Evolutionary conservation across 257 asterid genomes (phyloP), one percentile per base, ranked within the genome.

Genomic region (Scutellaria baicalensis): DNA sequence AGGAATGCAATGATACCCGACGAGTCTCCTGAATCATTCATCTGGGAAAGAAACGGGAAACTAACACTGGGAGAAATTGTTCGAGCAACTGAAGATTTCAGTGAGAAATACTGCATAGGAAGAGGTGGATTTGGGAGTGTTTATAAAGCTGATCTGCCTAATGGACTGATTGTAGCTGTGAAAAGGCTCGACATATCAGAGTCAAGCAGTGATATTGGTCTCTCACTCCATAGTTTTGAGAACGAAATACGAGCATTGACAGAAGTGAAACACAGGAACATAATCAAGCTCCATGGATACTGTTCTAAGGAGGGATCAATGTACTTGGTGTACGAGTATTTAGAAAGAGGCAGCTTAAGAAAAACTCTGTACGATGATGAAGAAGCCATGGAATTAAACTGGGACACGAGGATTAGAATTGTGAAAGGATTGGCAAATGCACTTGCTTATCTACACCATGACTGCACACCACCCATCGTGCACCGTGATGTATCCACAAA

Each of bases 381-480:
- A 52, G 86, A 82, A 78, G 89, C 85, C 65, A 1, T 57, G 13
- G 80, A 89, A 47, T 67, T 91, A 35, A 75, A 66, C 75, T 93
- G 97, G 98, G 74, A 68, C 6, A 71, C 75, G 16, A 84, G 98
- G 81, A 82, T 91, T 33, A 85, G 62, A 44, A 89, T 93, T 27
- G 83, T 93, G 18, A 88, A 48, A 75, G 98, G 98, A 63, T 71
- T 91, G 68, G 96, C 97, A 51, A 92, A 93, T 68, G 97, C 98
- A 11, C 97, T 93, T n/a, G 91, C 98, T 71, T 93, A 93, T 86
- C 84, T 93, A 78, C 98, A 93, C 58, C 88, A 89, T 56, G 97
- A 93, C 74, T 89, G 98, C 84, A 73, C 87, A 63, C 94, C 94
- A 0, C 81, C 96, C 65, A 85, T 89, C 20, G 98, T 93, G 45